Evolutionary conservation across 176 grass and related monocot genomes (phyloP), one percentile per base, ranked within the genome.

Genomic region (Raddia guianensis): DNA sequence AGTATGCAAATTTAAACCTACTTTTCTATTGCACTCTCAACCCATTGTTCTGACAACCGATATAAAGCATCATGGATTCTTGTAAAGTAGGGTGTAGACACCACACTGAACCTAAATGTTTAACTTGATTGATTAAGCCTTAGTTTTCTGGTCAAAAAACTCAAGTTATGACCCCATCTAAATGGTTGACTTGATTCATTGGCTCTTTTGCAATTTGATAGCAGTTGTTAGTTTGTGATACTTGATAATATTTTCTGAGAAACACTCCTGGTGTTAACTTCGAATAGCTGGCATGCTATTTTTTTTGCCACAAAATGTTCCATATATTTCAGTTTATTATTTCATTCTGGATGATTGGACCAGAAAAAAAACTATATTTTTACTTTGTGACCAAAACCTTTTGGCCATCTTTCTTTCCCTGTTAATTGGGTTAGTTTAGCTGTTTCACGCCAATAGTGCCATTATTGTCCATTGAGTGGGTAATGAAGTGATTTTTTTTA

Each of bases 21-120:
- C 12, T 78, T 14, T 72, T 49, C 5, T 65, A 16, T 66, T 66
- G 12, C 18, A 67, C 33, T 6, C 21, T 48, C 62, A 19, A 14
- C 32, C 34, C 50, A 16, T 66, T 3, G 1, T 58, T 18, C 8
- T 70, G 15, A 42, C 15, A 56, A 66, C 37, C n/a, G 34, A 20
- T 74, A 66, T 49, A 88, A 74, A 75, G 44, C 15, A 77, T 87
- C 32, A 34, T n/a, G 3, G 5, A 53, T 59, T 69, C 53, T 61
- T 61, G 27, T 43, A 34, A 12, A 33, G 19, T 59, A 81, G 14
- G 21, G 53, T 46, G 18, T 60, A 45, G 35, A 54, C 67, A 15
- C 11, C 34, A 52, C 51, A 57, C 62, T 11, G 16, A 76, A 47
- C 19, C 16, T 51, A 79, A 27, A 27, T 27, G 27, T 27, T 27